A percentile compares a stretch with the other conserved stretches of the same genome.
phyloP scores from a whole-genome alignment of 2,329 filamentous ascomycete genomes.

The Aspergillus sergii region DNA sequence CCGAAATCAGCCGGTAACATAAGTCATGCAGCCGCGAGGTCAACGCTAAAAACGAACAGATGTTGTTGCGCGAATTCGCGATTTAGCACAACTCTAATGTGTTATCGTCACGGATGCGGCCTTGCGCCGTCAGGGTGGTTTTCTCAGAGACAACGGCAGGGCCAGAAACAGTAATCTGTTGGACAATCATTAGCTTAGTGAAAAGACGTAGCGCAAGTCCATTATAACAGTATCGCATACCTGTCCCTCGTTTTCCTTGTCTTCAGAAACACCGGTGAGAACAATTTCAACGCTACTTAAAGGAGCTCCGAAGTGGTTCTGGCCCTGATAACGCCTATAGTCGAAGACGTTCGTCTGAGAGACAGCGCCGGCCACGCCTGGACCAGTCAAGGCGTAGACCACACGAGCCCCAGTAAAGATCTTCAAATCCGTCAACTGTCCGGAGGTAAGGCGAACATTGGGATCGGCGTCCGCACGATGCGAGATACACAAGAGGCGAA shows the following conservation, averaged over 20 bases:
- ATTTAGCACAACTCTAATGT: slow-evolving; percentile 60
- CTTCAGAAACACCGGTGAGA: slow-evolving; percentile 50
- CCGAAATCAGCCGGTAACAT: background rate
- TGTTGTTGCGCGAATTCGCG: background rate
- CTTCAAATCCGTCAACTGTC: slow-evolving; percentile 76
- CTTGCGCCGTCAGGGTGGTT: slow-evolving; percentile 64
- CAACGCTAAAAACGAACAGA: slow-evolving; percentile 5
- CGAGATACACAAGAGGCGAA: slow-evolving; percentile 79
- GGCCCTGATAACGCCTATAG: slow-evolving; percentile 62
- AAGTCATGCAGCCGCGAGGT: background rate
- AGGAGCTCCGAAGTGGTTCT: slow-evolving; percentile 78
- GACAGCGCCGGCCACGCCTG: slow-evolving; percentile 86
- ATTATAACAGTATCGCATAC: slow-evolving; percentile 47
- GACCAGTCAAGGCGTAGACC: slow-evolving; percentile 80
- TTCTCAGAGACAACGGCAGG: slow-evolving; percentile 72
- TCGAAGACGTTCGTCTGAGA: slow-evolving; percentile 86
- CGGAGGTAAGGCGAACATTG: slow-evolving; percentile 66
- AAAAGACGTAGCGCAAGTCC: background rate
- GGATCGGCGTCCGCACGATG: slow-evolving; percentile 67
- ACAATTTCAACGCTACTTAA: slow-evolving; percentile 78
- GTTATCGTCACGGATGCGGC: slow-evolving; percentile 70
- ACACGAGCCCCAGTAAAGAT: slow-evolving; percentile 79
- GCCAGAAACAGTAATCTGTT: slow-evolving; percentile 70
- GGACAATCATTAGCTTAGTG: slow-evolving; percentile 17
- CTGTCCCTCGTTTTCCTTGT: slow-evolving; percentile 55